Base-by-base conservation (phyloP, 352 stramenopile species). In the Phytophthora ramorum region DNA sequence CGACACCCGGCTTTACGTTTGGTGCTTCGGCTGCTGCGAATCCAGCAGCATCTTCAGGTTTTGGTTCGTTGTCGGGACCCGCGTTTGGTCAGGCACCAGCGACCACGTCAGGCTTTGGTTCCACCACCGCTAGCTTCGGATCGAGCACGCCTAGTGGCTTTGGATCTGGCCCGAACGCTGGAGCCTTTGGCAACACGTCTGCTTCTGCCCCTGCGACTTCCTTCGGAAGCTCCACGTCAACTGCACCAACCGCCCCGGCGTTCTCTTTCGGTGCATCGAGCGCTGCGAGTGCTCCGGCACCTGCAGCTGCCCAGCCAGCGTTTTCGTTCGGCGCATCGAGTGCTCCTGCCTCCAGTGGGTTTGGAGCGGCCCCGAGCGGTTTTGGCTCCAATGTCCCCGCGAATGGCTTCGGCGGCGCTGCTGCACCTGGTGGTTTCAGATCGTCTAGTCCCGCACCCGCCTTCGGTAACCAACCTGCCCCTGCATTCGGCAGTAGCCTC, bases 191-290 rank as follows among this genome's bases (percentile, higher is more conserved):
- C 40, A 58, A 58, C 9, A 45, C 63, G 7, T 62, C 71, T 20
- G 43, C 56, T 60, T 45, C 55, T 53, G 56, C 32, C 5, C 56
- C 67, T 2, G 72, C 76, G 1, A 77, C 69, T 49, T 44, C 71
- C 10, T 84, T 88, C 45, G 75, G 78, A 40, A 64, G n/a, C 14
- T 68, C 69, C 6, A 60, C 46, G 30, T 67, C 68, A 22, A 73
- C 69, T 38, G 56, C 73, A 13, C 55, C 75, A 12, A 41, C 66
- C 49, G 70, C 72, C 13, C 60, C 81, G 12, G 70, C 71, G 8
- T 90, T 90, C 22, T 60, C 66, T 20, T 78, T 85, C 20, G 66
- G 72, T 52, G 53, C 72, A 48, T 69, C 63, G 14, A 78, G 64
- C 19, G 66, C 65, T 54, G 43, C 73, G 13, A 63, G 41, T 44